Evolutionary conservation across 2,329 filamentous ascomycete genomes (phyloP).

Genomic region (Xylariaceae sp.): DNA sequence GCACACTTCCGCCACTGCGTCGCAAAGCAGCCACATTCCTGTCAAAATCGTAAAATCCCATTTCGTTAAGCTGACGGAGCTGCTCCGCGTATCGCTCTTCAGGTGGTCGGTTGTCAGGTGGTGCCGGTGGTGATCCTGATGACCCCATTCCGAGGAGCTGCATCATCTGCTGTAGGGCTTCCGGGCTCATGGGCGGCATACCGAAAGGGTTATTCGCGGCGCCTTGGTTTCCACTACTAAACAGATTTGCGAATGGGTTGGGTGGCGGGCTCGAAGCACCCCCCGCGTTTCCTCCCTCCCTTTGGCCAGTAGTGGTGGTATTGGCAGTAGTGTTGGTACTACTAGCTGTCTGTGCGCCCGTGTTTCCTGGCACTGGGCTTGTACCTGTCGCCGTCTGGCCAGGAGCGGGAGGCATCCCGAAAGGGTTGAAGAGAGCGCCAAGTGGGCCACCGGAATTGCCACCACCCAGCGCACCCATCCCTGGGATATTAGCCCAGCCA

Average conservation of each 20-base stretch:
- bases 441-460: constrained; percentile 43
- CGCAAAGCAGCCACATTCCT: constrained; percentile 87
- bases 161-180: constrained; percentile 61
- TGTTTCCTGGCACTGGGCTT: constrained; percentile 31
- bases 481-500: constrained; percentile 42
- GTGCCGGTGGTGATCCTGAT: constrained; percentile 52
- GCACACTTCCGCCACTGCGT: constrained; percentile 89
- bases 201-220: constrained; percentile 45
- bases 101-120: constrained; percentile 83
- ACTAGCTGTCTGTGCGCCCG: constrained; percentile 10
- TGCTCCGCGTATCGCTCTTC: constrained; percentile 94
- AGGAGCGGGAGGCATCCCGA: constrained; percentile 33
- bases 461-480: constrained; percentile 36
- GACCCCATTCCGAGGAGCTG: constrained; percentile 53
- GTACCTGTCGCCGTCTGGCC: constrained; percentile 37
- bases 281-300: constrained; percentile 32
- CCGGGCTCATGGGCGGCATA: constrained; percentile 58
- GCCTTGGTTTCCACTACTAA: constrained; percentile 49
- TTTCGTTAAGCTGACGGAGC: constrained; percentile 89
- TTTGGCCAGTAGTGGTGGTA: constrained; percentile 37
- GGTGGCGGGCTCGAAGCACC: constrained; percentile 46
- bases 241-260: constrained; percentile 74
- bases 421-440: constrained; percentile 50
- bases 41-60: constrained; percentile 98
- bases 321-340: constrained; percentile 34